Evolutionary conservation across 257 asterid species (phyloP), one percentile per base, ranked within the genome.

Genomic region (Solanum sitiens): DNA sequence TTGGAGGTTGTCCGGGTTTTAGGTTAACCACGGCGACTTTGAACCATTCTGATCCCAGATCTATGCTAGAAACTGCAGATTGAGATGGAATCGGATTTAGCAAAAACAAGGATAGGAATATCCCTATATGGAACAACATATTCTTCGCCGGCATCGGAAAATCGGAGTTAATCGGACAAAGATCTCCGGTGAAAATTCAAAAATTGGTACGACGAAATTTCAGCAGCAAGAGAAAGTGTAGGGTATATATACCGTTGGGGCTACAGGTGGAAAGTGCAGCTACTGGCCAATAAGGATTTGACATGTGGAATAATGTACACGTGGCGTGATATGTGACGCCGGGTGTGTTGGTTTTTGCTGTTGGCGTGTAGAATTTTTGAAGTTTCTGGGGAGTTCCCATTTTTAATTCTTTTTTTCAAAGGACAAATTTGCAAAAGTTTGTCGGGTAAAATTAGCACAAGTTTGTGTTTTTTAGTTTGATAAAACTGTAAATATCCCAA

Each of bases 11-110:
- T 14, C 98, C 98, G 7, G 99, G 99, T 86, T 97, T 97, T 53
- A 95, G 95, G 90, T 96, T 97, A 74, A 97, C 99, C 50, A 96
- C 98, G 89, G 99, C 99, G 83, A 97, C 96, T 88, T 97, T 97
- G 82, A 97, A 68, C 94, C 94, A 97, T 92, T 97, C 99, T 8
- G 99, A 95, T 74, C 99, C 99, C 88, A 97, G 99, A 96, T 97
- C 99, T 95, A 97, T 92, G 91, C 99, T 95, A 11, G 95, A 95
- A 12, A 97, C 99, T 11, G 99, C 99, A 75, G 99, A 94, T 92
- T 95, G 91, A 37, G 95, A 89, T 7, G 77, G 91, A 70, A 89
- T 87, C 3, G 93, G 87, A 61, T 87, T 90, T 14, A 91, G 87
- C 35, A 91, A 80, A 6, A 94, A 79, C 67, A 92, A 42, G 5